A percentile compares a stretch with the other conserved stretches of the same genome.
Evolutionary conservation across 2,329 filamentous ascomycete species (phyloP).

Genomic region (Fusarium temperatum): DNA sequence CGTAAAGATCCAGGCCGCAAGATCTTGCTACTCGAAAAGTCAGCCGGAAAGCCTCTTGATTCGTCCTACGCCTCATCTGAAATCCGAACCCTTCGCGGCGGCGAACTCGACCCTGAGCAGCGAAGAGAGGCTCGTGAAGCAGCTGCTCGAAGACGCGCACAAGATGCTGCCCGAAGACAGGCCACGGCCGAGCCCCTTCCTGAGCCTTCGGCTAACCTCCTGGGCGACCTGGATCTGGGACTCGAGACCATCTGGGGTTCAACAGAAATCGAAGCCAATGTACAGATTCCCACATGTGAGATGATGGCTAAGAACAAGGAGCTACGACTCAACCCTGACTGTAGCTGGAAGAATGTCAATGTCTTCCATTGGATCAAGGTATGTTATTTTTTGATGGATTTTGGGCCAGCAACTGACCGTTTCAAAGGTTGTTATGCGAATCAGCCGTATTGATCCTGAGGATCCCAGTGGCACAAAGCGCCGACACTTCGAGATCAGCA

Average conservation of each 20-base stretch:
- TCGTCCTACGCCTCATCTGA: constrained; percentile 79
- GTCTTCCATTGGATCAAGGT: constrained; percentile 98
- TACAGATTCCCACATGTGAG: constrained; percentile 89
- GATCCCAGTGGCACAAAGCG: constrained; percentile 77
- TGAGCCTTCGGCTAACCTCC: constrained; percentile 71
- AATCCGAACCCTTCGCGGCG: constrained; percentile 79
- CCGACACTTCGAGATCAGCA: constrained; percentile 94
- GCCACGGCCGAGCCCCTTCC: constrained; percentile 55
- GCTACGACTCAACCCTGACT: constrained; percentile 81
- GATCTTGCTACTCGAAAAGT: constrained; percentile 87
- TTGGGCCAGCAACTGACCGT: background rate
- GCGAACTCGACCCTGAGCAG: constrained; percentile 70
- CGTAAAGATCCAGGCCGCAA: constrained; percentile 85
- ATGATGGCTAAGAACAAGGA: constrained; percentile 79
- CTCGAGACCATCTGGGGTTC: constrained; percentile 80
- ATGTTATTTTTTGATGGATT: constrained; percentile 40
- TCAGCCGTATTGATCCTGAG: constrained; percentile 82
- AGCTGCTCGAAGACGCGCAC: constrained; percentile 62
- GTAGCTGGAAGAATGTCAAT: constrained; percentile 92
- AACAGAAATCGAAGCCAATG: constrained; percentile 94
- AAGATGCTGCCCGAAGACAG: constrained; percentile 57
- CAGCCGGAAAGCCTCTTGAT: constrained; percentile 79
- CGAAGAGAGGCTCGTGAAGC: constrained; percentile 58
- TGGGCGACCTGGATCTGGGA: constrained; percentile 79
- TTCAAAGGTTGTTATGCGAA: constrained; percentile 84